Conservation (phyloP, 345 rosid genomes). For the Stellera chamaejasme region DNA sequence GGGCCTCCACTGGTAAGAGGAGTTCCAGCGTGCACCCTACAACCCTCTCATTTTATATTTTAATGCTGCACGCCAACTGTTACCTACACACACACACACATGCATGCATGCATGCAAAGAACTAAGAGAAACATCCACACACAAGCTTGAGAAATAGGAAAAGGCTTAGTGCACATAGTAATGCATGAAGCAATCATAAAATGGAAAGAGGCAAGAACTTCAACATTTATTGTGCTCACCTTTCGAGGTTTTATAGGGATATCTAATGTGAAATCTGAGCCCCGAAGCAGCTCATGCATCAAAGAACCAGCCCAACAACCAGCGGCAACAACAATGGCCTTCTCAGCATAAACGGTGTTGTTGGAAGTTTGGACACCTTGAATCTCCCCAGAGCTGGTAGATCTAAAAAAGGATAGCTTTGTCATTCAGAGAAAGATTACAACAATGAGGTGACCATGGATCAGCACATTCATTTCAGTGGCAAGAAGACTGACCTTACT, state of each 20-base stretch:
- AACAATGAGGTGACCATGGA: not conserved
- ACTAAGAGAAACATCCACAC: not conserved
- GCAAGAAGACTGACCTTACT: slow-evolving; percentile 37
- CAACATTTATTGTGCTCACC: slow-evolving; percentile 25
- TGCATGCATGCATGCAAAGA: no score
- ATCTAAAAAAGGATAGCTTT: slow-evolving; percentile 25
- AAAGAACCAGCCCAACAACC: slow-evolving; percentile 90
- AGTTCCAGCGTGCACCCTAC: no score
- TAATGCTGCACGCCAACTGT: no score
- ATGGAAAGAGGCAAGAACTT: not conserved
- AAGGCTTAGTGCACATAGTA: no score
- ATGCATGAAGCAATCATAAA: not conserved
- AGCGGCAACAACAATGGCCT: slow-evolving; percentile 70
- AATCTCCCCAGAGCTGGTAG: slow-evolving; percentile 37
- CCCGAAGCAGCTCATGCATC: slow-evolving; percentile 45
- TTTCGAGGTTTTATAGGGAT: slow-evolving; percentile 85
- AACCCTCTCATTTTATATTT: no score
- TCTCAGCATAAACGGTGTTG: slow-evolving; percentile 47
- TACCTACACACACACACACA: no score
- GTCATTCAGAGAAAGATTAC: not conserved
- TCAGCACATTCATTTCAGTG: not conserved
- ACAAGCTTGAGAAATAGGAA: not conserved
- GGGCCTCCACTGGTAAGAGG: no score
- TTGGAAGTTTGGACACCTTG: slow-evolving; percentile 59
- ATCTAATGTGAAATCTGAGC: slow-evolving; percentile 29